Conservation (phyloP, 306 rosid genomes). For the Luffa acutangula region DNA sequence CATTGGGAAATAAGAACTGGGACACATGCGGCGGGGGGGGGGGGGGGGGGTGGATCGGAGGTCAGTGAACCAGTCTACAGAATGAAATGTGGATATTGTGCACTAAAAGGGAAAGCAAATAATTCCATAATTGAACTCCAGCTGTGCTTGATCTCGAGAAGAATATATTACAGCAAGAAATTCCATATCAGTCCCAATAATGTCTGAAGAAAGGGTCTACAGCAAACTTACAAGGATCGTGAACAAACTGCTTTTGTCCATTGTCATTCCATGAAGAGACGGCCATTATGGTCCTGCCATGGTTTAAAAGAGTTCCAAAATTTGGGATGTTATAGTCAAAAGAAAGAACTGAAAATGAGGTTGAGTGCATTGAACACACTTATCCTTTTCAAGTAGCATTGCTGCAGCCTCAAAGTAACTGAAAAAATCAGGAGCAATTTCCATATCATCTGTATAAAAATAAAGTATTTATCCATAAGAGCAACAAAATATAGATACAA, state of each 20-base stretch:
- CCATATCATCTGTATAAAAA: constrained; percentile 82
- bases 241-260: constrained; percentile 92
- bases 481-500: background rate
- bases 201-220: background rate
- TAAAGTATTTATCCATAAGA: constrained; percentile 15
- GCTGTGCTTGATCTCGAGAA: background rate
- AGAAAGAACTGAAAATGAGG: constrained; percentile 3
- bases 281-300: constrained; percentile 79
- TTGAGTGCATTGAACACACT: constrained; percentile 36
- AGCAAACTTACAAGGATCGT: constrained; percentile 69
- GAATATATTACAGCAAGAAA: background rate
- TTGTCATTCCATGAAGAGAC: constrained; percentile 99
- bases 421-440: constrained; percentile 95
- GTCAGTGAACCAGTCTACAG: background rate
- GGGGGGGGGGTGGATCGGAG: background rate
- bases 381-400: constrained; percentile 77
- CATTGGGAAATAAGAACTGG: background rate
- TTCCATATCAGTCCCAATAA: background rate
- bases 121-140: background rate
- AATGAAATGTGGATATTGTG: background rate
- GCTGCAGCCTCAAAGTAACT: constrained; percentile 85
- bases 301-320: constrained; percentile 13
- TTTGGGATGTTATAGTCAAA: background rate
- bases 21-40: background rate
- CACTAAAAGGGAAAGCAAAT: background rate